Conservation (phyloP, 148 eudicot genomes). For the Rhododendron molle region DNA sequence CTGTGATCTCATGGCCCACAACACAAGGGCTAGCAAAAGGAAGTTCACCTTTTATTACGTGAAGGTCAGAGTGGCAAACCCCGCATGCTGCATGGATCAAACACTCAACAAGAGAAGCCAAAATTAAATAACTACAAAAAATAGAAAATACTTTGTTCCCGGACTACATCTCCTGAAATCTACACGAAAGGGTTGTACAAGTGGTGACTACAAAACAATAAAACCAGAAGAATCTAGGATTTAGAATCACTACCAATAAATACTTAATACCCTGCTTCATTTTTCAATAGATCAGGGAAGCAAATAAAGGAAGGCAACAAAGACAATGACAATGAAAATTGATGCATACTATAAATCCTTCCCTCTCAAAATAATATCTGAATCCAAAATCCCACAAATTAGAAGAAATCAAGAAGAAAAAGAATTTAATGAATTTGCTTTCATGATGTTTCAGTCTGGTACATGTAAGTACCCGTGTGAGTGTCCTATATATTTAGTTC, state of each 20-base stretch:
- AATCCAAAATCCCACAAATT: neutral
- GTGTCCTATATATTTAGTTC: neutral
- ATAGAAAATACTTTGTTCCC: neutral
- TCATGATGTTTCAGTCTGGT: neutral
- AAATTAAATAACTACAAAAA: slow-evolving; percentile 5
- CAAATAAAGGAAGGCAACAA: neutral
- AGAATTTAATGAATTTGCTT: neutral
- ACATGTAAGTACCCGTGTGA: neutral
- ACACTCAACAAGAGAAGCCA: slow-evolving; percentile 8
- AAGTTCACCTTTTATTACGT: slow-evolving; percentile 94
- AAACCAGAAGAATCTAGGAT: neutral
- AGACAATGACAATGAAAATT: neutral
- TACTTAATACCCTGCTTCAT: neutral
- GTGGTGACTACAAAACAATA: neutral
- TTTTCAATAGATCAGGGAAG: neutral
- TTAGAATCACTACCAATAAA: neutral
- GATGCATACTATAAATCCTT: neutral
- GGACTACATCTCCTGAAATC: neutral
- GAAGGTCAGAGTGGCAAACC: slow-evolving; percentile 98
- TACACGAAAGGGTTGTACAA: neutral
- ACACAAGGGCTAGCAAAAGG: slow-evolving; percentile 95
- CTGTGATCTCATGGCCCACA: slow-evolving; percentile 96
- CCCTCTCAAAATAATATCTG: neutral
- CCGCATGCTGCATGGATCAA: slow-evolving; percentile 77
- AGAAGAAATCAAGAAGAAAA: neutral